Evolutionary conservation across 208 protist genomes (phyloP).

Genomic region (Phytomonas sp.): DNA sequence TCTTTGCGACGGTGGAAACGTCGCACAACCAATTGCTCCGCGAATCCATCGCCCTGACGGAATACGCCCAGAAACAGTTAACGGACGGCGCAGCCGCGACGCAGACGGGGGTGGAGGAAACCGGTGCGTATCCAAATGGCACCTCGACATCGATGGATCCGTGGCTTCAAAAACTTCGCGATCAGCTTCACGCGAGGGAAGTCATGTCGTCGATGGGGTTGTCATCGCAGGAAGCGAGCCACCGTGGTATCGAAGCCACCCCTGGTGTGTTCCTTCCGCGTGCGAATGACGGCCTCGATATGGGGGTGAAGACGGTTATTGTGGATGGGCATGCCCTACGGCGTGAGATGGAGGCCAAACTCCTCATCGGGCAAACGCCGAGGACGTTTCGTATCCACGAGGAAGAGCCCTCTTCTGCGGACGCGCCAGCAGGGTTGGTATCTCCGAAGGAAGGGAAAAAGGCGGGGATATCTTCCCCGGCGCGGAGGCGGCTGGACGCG

Average conservation of each 20-base stretch:
- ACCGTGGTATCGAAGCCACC: neutral
- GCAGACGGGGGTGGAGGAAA: neutral
- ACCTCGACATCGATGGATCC: neutral
- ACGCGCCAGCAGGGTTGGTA: neutral
- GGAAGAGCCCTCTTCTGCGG: neutral
- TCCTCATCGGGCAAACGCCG: conserved; percentile 28
- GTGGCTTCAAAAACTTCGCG: neutral
- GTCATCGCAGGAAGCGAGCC: neutral
- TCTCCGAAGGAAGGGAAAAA: neutral
- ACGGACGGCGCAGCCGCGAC: conserved; percentile 1
- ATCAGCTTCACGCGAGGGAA: neutral
- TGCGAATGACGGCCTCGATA: neutral
- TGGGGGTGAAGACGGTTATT: conserved; percentile 4
- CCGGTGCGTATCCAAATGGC: neutral
- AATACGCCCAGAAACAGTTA: conserved; percentile 39
- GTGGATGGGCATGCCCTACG: conserved; percentile 64
- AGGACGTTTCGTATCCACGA: conserved; percentile 1
- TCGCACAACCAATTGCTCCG: conserved; percentile 46
- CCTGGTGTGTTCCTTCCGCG: neutral
- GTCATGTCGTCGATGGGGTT: neutral
- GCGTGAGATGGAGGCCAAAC: conserved; percentile 34
- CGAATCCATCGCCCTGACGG: conserved; percentile 67
- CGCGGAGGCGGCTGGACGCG: conserved; percentile 48
- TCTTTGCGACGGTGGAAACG: conserved; percentile 82
- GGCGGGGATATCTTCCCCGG: conserved; percentile 11